Evolutionary conservation across 1,284 basidiomycete genomes (phyloP).

Genomic region (Ustilago trichophora): DNA sequence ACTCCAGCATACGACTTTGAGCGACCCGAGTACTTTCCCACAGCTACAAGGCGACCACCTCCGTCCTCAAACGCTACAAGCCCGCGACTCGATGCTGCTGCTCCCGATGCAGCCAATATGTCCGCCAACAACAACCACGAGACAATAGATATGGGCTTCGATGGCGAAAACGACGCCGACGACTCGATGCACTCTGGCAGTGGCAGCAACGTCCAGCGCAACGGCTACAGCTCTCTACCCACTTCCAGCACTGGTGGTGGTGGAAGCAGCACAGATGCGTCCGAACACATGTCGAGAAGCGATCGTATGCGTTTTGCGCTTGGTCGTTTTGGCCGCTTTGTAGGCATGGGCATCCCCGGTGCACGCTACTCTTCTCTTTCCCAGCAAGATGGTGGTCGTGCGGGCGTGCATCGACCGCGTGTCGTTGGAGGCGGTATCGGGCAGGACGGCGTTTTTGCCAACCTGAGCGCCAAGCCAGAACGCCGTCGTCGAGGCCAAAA

Average conservation of each 20-base stretch:
- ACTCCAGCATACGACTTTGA: slow-evolving; percentile 56
- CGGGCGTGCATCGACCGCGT: slow-evolving; percentile 30
- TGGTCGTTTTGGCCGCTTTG: slow-evolving; percentile 60
- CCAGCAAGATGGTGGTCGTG: slow-evolving; percentile 23
- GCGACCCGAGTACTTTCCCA: slow-evolving; percentile 54
- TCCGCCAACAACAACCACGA: slow-evolving; percentile 12
- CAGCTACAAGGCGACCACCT: slow-evolving; percentile 20
- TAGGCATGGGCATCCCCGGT: slow-evolving; percentile 64
- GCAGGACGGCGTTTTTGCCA: slow-evolving; percentile 95
- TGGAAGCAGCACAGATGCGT: slow-evolving; percentile 11
- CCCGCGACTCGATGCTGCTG: slow-evolving; percentile 8
- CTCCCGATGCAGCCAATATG: background rate
- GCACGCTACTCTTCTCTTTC: slow-evolving; percentile 53
- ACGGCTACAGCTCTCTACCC: slow-evolving; percentile 32
- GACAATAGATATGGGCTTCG: slow-evolving; percentile 35
- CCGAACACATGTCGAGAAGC: slow-evolving; percentile 19
- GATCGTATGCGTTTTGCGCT: slow-evolving; percentile 52
- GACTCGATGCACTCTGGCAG: slow-evolving; percentile 15
- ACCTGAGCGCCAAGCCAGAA: slow-evolving; percentile 88
- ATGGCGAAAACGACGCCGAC: slow-evolving; percentile 20
- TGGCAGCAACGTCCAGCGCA: slow-evolving; percentile 13
- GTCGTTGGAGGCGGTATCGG: slow-evolving; percentile 77
- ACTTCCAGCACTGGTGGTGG: slow-evolving; percentile 12
- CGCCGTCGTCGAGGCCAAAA: slow-evolving; percentile 57
- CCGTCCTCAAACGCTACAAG: slow-evolving; percentile 20